Base-by-base conservation (phyloP, 176 grass and related monocot species). In the bread wheat (Triticum aestivum) region DNA sequence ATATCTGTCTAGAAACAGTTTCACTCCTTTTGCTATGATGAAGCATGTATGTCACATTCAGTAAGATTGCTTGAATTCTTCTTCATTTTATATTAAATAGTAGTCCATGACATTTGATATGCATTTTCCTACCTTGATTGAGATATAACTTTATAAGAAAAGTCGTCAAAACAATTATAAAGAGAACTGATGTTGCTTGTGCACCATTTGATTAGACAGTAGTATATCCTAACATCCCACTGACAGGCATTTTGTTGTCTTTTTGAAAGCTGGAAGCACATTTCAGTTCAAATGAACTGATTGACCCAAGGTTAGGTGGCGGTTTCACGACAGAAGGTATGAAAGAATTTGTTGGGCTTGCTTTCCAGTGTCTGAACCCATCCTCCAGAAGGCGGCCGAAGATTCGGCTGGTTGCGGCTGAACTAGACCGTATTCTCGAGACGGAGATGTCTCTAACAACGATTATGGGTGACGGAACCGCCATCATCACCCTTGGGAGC, bases 251-350 rank as follows among this genome's bases (percentile, higher is more conserved):
- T 87, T 90, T 87, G 29, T 32, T 87, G 47, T 84, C 80, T 35
- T 64, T 82, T 83, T 14, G 24, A 85, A 61, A 99, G 97, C 86
- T 99, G 82, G 97, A 94, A 90, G 84, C 82, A 15, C 92, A 85
- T 80, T 82, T 88, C 38, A 83, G 79, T 86, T 94, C 86, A 45
- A 85, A 92, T 54, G 84, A 94, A 84, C 85, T 99, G 65, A 88
- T 94, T 49, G 97, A 99, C 81, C 82, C 80, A 45, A 94, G 94
- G 80, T 88, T 99, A 87, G 90, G 83, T 56, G 88, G 86, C 20
- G 93, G 85, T 84, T 99, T 96, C 77, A 99, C 94, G 35, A 90
- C 97, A 73, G 94, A 99, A 89, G 87, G 97, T 58, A 94, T 99
- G 91, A 91, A 89, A 69, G 94, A 94, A 49, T 86, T 96, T 80